phyloP scores from a whole-genome alignment of 345 rosid species.

The Dovyalis caffra region DNA sequence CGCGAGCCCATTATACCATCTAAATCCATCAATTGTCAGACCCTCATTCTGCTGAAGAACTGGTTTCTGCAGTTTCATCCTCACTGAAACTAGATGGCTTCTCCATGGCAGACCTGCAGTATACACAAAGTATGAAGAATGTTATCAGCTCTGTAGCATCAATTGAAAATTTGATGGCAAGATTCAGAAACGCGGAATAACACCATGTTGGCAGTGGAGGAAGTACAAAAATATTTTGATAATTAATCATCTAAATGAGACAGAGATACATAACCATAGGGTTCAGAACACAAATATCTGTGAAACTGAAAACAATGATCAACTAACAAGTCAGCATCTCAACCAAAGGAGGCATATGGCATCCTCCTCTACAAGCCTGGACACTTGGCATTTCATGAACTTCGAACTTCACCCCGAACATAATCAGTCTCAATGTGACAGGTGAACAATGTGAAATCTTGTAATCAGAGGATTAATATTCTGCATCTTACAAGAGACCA shows the following conservation, averaged over 20 bases:
- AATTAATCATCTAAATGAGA: not conserved
- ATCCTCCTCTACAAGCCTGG: not conserved
- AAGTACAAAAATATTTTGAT: too few relatives aligned
- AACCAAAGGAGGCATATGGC: not conserved
- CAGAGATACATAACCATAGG: not conserved
- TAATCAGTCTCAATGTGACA: not conserved
- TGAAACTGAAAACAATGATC: not conserved
- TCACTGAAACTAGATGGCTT: slow-evolving; percentile 62
- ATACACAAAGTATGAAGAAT: slow-evolving; percentile 16
- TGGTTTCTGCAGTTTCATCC: slow-evolving; percentile 64
- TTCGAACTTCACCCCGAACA: not conserved
- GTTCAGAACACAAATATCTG: not conserved
- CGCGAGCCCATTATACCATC: slow-evolving; percentile 1
- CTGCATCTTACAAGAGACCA: not conserved
- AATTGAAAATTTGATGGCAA: not conserved
- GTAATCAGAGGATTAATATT: not conserved
- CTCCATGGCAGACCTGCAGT: slow-evolving; percentile 45
- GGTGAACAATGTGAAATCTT: not conserved
- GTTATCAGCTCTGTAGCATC: not conserved
- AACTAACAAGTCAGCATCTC: not conserved
- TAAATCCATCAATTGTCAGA: not conserved
- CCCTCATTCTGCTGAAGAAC: slow-evolving; percentile 49
- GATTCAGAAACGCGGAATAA: not conserved
- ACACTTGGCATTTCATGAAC: not conserved
- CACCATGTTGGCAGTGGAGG: not conserved